phyloP scores from a whole-genome alignment of 192 early-diverging fungal genomes.

The Rhizophagus sp. region DNA sequence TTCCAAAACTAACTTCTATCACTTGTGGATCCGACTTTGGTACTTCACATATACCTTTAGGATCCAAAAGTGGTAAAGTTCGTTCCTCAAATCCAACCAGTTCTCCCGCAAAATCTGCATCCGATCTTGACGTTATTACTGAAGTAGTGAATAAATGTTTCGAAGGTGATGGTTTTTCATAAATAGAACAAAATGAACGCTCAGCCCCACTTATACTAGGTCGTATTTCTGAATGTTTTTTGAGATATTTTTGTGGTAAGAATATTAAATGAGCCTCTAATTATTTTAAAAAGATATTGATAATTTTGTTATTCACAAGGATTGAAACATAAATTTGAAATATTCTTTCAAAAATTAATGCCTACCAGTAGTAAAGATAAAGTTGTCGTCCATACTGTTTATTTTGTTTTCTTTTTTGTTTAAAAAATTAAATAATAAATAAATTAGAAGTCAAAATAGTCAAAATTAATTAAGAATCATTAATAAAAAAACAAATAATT shows the following conservation, averaged over 20 bases:
- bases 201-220: not conserved
- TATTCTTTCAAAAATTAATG: not conserved
- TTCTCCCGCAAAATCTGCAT: constrained; percentile 52
- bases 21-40: constrained; percentile 34
- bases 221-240: not conserved
- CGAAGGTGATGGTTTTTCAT: constrained; percentile 26
- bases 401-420: constrained; percentile 60
- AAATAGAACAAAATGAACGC: constrained; percentile 29
- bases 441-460: not conserved
- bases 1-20: constrained; percentile 41
- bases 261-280: constrained; percentile 62
- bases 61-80: constrained; percentile 31
- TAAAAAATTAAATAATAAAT: not conserved
- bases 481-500: constrained; percentile 17
- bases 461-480: not conserved
- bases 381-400: constrained; percentile 70
- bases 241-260: constrained; percentile 36
- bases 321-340: not conserved
- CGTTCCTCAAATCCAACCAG: constrained; percentile 41
- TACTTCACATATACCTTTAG: constrained; percentile 49
- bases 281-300: not conserved
- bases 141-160: constrained; percentile 36
- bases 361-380: constrained; percentile 85
- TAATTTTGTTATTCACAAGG: not conserved
- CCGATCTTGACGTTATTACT: constrained; percentile 41